Evolutionary conservation across 2,329 filamentous ascomycete species (phyloP).

Genomic region (Ascochyta koolunga): DNA sequence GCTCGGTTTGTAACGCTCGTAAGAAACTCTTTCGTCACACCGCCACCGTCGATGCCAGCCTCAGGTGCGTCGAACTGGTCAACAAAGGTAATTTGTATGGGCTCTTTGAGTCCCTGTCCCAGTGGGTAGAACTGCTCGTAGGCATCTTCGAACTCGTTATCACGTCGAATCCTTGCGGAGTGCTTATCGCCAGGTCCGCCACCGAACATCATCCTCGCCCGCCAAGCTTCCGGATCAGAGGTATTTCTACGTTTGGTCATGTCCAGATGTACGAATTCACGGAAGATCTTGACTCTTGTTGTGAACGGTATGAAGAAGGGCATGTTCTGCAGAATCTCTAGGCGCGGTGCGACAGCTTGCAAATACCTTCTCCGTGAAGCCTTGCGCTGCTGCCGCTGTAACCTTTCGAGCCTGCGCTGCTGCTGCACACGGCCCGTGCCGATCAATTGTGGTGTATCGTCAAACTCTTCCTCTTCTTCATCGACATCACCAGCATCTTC

Average conservation of each 20-base stretch:
- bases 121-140: conserved; percentile 81
- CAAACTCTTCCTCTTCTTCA: conserved; percentile 49
- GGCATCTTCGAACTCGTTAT: conserved; percentile 83
- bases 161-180: conserved; percentile 79
- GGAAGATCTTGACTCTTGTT: conserved; percentile 88
- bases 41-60: conserved; percentile 94
- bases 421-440: conserved; percentile 68
- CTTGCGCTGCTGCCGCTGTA: conserved; percentile 69
- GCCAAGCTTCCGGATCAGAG: conserved; percentile 77
- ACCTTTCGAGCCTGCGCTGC: conserved; percentile 65
- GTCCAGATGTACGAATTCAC: conserved; percentile 87
- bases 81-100: conserved; percentile 95
- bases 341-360: conserved; percentile 79
- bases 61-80: conserved; percentile 87
- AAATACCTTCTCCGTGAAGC: conserved; percentile 73
- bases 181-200: conserved; percentile 55
- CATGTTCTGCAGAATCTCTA: conserved; percentile 94
- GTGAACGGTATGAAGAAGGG: conserved; percentile 96
- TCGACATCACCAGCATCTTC: conserved; percentile 65
- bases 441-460: conserved; percentile 49
- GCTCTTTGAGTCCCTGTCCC: conserved; percentile 85
- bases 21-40: conserved; percentile 96
- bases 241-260: conserved; percentile 73
- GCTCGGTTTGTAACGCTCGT: conserved; percentile 87
- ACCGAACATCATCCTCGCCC: conserved; percentile 58